Evolutionary conservation across 768 basidiomycete genomes (phyloP).

Genomic region (Trametes villosa): DNA sequence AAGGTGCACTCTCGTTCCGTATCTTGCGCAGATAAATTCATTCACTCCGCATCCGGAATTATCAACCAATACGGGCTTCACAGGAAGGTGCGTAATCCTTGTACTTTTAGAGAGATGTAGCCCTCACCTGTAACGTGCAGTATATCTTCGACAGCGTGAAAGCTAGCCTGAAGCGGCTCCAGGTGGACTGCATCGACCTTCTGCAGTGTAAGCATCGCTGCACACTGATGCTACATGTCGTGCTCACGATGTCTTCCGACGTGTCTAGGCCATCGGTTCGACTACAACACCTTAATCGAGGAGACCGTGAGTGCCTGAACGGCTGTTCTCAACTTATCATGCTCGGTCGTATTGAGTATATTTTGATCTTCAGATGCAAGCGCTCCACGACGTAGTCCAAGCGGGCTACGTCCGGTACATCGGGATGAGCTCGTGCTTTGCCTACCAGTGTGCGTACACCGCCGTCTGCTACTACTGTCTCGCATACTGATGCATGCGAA

Average conservation of each 20-base stretch:
- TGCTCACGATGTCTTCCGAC: neutral
- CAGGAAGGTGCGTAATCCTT: conserved; percentile 40
- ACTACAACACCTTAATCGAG: conserved; percentile 46
- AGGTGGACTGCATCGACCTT: conserved; percentile 60
- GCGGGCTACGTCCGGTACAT: conserved; percentile 48
- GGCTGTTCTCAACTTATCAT: too few species aligned
- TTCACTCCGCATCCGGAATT: conserved; percentile 30
- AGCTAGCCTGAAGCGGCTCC: conserved; percentile 45
- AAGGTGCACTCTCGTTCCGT: conserved; percentile 38
- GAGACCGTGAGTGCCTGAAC: conserved; percentile 30
- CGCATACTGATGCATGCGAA: neutral
- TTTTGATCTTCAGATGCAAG: too few species aligned
- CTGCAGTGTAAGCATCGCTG: conserved; percentile 46
- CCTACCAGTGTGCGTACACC: conserved; percentile 36
- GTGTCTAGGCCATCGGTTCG: conserved; percentile 42
- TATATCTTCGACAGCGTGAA: conserved; percentile 57
- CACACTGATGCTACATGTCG: too few species aligned
- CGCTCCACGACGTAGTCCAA: conserved; percentile 50
- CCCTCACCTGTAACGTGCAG: conserved; percentile 21
- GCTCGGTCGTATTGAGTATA: neutral
- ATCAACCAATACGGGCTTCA: conserved; percentile 43
- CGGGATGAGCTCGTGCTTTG: conserved; percentile 43
- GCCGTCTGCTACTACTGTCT: neutral
- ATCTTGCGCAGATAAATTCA: too few species aligned
- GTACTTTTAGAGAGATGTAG: neutral